Conservation (phyloP, 1,284 basidiomycete species). For the Ustilago xerochloae region DNA sequence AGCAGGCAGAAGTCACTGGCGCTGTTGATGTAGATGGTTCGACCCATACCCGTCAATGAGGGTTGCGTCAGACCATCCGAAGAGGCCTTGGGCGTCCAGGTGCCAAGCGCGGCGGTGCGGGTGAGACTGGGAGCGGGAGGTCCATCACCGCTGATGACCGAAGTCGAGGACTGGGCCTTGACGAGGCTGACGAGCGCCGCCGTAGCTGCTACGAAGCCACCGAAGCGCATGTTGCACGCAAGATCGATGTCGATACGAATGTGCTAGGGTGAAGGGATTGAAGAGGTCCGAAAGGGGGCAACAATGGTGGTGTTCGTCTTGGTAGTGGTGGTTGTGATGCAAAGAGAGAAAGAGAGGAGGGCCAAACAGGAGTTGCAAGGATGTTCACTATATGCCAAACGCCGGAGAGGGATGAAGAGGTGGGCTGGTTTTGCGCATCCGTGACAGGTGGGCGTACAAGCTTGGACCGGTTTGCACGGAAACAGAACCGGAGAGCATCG, state of each 20-base stretch:
- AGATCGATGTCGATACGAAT: background rate
- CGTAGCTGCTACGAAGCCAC: constrained; percentile 13
- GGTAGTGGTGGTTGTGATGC: background rate
- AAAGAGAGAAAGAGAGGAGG: background rate
- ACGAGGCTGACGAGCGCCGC: constrained; percentile 16
- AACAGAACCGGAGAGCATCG: background rate
- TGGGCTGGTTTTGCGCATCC: background rate
- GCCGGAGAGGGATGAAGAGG: background rate
- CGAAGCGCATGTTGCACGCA: constrained; percentile 26
- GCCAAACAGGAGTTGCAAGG: background rate
- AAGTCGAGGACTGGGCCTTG: constrained; percentile 22
- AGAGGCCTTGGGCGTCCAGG: constrained; percentile 38
- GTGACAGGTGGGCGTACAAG: background rate
- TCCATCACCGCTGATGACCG: constrained; percentile 39
- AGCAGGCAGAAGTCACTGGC: constrained; percentile 60
- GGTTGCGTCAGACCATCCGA: constrained; percentile 26
- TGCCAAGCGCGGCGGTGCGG: constrained; percentile 35
- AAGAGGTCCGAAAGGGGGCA: background rate
- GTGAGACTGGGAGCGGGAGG: constrained; percentile 35
- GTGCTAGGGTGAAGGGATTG: background rate
- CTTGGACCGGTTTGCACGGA: background rate
- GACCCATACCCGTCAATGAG: constrained; percentile 31
- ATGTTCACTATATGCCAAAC: background rate
- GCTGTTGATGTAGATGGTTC: constrained; percentile 50
- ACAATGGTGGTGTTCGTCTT: background rate